phyloP scores from a whole-genome alignment of 441 rosid species.

The Syzygium syzygioides region DNA sequence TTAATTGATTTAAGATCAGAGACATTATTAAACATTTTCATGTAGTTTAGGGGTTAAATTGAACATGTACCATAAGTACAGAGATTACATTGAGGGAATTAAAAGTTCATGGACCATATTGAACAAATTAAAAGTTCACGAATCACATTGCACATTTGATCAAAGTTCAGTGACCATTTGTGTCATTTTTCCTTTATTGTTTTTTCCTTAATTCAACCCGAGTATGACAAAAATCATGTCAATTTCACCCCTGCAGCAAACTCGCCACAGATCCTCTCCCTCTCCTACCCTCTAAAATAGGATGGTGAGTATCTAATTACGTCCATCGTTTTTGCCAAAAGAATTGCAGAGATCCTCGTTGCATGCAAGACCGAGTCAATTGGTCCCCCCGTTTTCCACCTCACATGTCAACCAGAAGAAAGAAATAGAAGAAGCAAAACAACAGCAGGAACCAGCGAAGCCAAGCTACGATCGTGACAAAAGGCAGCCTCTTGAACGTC shows the following conservation, averaged over 20 bases:
- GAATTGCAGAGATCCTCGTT: slow-evolving; percentile 34
- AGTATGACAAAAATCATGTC: not conserved
- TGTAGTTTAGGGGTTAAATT: too few relatives aligned
- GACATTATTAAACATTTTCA: too few relatives aligned
- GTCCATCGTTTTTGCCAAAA: slow-evolving; percentile 20
- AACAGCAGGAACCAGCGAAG: not conserved
- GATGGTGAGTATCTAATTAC: not conserved
- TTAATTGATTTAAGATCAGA: too few relatives aligned
- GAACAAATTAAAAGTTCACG: too few relatives aligned
- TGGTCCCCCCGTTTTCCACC: slow-evolving; percentile 20
- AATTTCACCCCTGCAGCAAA: not conserved
- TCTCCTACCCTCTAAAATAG: not conserved
- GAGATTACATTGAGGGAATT: too few relatives aligned
- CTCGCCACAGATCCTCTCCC: slow-evolving; percentile 5
- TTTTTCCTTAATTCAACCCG: not conserved
- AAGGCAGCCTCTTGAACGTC: not conserved
- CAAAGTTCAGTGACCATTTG: too few relatives aligned
- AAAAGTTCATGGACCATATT: too few relatives aligned
- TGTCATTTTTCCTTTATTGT: not conserved
- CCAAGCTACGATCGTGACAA: not conserved
- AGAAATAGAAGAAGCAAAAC: not conserved
- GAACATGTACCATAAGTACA: too few relatives aligned
- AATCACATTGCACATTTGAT: too few relatives aligned
- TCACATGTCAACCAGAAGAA: not conserved
- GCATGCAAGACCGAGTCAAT: slow-evolving; percentile 37